Evolutionary conservation across 2,329 filamentous ascomycete species (phyloP), one percentile per base, ranked within the genome.

Genomic region (Trichoderma koningii): DNA sequence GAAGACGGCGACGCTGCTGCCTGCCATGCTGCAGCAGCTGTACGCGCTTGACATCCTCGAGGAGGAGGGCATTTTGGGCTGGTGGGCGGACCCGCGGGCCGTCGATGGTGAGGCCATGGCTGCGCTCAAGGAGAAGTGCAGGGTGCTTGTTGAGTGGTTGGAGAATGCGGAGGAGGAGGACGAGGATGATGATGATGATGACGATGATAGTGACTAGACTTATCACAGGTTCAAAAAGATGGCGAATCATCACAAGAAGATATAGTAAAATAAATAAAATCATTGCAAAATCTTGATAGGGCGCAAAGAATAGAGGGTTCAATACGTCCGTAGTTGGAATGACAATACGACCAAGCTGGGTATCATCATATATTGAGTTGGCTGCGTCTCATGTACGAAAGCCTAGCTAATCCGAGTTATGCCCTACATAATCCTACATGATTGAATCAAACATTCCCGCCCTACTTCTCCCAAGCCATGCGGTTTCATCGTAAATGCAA

Each of bases 31-130:
- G 70, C 95, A 96, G 79, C 91, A 93, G 76, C 81, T 98, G 59
- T 96, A 96, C 74, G 87, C 90, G 69, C 78, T 90, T 55, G 95
- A 98, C 69, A 83, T 96, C 17, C 79, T 97, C 1, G 92, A 97
- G 74, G 92, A 97, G 73, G 93, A 97, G 48, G 93, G 90, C 0
- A 91, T 97, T 69, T 79, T 94, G 71, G 84, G 85, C 55, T 99
- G 95, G 95, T 98, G 93, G 93, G 85, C 82, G 21, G 89, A 96
- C 75, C 82, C 84, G 55, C 76, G 88, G 72, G 89, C 89, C 6
- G 83, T 79, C 26, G 87, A 87, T 63, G 87, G 82, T 15, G 89
- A 90, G 63, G 85, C 85, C 61, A 86, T 97, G 88, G 77, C 78
- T 66, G 84, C 79, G 56, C 86, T 97, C 17, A 88, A 89, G 74